These are phyloP conservation scores for Tuber brumale DNA, from an alignment of 495 filamentous ascomycete species.

Conservation along the genomic window DNA sequence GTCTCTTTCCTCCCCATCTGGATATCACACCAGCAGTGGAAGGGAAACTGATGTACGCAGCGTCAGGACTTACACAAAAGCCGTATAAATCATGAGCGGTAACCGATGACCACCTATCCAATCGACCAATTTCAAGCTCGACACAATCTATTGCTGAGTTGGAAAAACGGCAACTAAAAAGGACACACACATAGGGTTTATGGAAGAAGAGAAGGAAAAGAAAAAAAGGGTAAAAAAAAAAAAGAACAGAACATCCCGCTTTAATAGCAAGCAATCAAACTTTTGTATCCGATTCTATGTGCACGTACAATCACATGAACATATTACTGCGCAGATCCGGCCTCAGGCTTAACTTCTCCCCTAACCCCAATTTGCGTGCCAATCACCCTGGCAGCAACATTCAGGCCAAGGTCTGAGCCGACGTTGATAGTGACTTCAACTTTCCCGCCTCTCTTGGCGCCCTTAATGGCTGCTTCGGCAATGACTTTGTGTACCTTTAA, in stretches of 20 bases:
- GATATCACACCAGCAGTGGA: background rate
- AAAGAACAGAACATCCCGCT: background rate
- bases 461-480: conserved; percentile 76
- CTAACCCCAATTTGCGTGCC: conserved; percentile 79
- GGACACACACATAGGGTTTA: background rate
- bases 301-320: background rate
- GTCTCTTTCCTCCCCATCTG: background rate
- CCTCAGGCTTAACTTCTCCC: conserved; percentile 53
- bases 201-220: background rate
- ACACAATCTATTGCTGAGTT: background rate
- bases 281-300: background rate
- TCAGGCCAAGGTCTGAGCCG: conserved; percentile 65
- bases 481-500: conserved; percentile 81
- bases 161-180: background rate
- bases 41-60: background rate
- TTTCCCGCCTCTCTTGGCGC: conserved; percentile 78
- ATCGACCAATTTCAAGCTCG: background rate
- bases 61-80: background rate
- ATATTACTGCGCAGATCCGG: background rate
- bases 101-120: background rate
- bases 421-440: conserved; percentile 91
- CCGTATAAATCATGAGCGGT: background rate
- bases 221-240: background rate
- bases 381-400: conserved; percentile 74
- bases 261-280: background rate